Evolutionary conservation across 2,329 filamentous ascomycete species (phyloP).

Genomic region (Xylaria sp.): DNA sequence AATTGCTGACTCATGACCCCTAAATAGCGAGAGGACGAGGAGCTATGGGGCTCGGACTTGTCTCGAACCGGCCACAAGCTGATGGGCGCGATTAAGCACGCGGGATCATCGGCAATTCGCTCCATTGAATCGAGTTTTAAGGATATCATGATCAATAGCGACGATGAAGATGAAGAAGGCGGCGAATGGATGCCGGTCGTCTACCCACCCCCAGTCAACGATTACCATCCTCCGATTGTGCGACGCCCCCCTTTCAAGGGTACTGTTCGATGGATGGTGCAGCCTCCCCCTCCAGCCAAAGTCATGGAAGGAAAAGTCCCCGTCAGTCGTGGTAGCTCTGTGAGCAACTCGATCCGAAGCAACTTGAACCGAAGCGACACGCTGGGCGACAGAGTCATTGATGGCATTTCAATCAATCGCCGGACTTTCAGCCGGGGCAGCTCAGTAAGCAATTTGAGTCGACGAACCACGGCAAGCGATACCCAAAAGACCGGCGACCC

Average conservation of each 20-base stretch:
- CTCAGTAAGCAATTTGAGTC: constrained; percentile 49
- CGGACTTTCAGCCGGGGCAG: constrained; percentile 53
- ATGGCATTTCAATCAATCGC: background rate
- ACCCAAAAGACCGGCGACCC: background rate
- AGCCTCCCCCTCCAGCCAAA: constrained; percentile 88
- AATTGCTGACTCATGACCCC: constrained; percentile 1
- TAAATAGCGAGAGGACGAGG: constrained; percentile 83
- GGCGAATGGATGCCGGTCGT: constrained; percentile 71
- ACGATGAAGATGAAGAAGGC: constrained; percentile 62
- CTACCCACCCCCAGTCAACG: constrained; percentile 84
- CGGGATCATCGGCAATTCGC: constrained; percentile 65
- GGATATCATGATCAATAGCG: constrained; percentile 64
- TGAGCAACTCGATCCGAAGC: constrained; percentile 61
- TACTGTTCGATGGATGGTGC: constrained; percentile 90
- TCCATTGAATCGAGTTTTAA: constrained; percentile 64
- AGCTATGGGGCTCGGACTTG: constrained; percentile 78
- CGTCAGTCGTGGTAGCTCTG: constrained; percentile 70
- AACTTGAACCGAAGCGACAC: constrained; percentile 47
- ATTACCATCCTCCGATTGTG: constrained; percentile 86
- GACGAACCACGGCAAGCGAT: constrained; percentile 56
- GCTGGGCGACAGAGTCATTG: constrained; percentile 49
- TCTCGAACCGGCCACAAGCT: constrained; percentile 65
- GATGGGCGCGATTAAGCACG: constrained; percentile 69
- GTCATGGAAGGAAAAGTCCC: constrained; percentile 90
- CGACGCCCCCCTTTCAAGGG: constrained; percentile 77